Evolutionary conservation across 2,329 filamentous ascomycete genomes (phyloP).

Genomic region (Penicillium nordicum): DNA sequence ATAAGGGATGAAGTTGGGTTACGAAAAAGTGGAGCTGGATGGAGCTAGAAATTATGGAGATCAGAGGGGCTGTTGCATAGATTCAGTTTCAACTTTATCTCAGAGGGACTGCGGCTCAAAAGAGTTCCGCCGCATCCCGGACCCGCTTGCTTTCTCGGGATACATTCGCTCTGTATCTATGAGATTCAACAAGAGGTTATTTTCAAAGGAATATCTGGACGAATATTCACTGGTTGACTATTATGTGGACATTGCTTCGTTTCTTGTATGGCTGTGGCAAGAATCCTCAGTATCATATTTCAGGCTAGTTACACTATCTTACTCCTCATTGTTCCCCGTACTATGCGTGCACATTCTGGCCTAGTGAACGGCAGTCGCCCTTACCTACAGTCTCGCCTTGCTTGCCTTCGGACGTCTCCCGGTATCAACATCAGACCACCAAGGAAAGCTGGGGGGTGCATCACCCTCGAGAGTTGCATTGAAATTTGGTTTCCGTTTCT

Average conservation of each 20-base stretch:
- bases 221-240: background rate
- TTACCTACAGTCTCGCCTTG: conserved; percentile 1
- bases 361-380: background rate
- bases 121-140: background rate
- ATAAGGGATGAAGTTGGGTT: background rate
- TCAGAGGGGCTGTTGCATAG: background rate
- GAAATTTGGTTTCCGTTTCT: conserved; percentile 4
- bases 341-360: background rate
- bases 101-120: background rate
- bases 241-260: background rate
- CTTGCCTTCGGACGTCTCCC: background rate
- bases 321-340: too few species aligned
- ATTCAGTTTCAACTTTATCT: background rate
- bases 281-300: background rate
- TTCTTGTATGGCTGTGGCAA: background rate
- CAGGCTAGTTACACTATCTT: too few species aligned
- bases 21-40: background rate
- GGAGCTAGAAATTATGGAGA: background rate
- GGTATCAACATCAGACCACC: conserved; percentile 6
- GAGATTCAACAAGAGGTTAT: background rate
- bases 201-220: background rate
- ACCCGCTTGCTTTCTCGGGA: background rate
- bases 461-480: background rate
- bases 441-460: conserved; percentile 6
- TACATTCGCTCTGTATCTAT: background rate